These are phyloP conservation scores for Nemania sp. DNA, from an alignment of 2,329 filamentous ascomycete genomes.

Conservation along the genomic window DNA sequence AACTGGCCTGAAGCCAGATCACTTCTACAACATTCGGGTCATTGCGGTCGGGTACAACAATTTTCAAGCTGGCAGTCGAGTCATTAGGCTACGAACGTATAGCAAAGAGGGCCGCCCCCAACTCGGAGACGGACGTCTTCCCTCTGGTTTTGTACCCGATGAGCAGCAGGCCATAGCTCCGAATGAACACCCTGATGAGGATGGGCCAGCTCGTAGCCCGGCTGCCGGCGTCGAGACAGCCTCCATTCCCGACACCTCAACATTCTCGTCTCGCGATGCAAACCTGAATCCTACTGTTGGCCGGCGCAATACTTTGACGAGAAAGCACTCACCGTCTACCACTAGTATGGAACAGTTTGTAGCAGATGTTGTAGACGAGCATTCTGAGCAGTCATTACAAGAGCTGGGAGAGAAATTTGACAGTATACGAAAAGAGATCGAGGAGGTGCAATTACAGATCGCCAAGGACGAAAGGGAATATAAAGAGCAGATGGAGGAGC, in stretches of 20 bases:
- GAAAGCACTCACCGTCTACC: conserved; percentile 80
- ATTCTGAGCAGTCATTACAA: conserved; percentile 75
- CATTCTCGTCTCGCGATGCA: conserved; percentile 73
- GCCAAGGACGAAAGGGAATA: conserved; percentile 79
- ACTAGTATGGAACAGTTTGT: conserved; percentile 65
- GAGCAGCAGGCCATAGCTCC: conserved; percentile 58
- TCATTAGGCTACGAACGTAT: conserved; percentile 86
- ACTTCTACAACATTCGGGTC: conserved; percentile 93
- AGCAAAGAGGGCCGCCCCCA: conserved; percentile 72
- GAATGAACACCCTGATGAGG: conserved; percentile 62
- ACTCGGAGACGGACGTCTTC: conserved; percentile 67
- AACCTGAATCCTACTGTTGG: conserved; percentile 55
- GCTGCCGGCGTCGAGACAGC: conserved; percentile 71
- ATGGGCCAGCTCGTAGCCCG: conserved; percentile 61
- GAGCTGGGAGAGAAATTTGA: conserved; percentile 87
- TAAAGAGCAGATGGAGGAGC: conserved; percentile 71
- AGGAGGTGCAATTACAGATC: conserved; percentile 79
- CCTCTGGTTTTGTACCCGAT: conserved; percentile 67
- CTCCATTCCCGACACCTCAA: conserved; percentile 70
- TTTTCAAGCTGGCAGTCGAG: conserved; percentile 88
- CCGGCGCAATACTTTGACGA: conserved; percentile 76
- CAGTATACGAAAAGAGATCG: conserved; percentile 82
- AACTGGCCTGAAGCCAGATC: conserved; percentile 84
- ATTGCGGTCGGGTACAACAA: conserved; percentile 91
- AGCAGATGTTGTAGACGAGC: conserved; percentile 60